These are phyloP conservation scores for Endotrypanum monterogeii DNA, from an alignment of 208 protist genomes.

Conservation along the genomic window DNA sequence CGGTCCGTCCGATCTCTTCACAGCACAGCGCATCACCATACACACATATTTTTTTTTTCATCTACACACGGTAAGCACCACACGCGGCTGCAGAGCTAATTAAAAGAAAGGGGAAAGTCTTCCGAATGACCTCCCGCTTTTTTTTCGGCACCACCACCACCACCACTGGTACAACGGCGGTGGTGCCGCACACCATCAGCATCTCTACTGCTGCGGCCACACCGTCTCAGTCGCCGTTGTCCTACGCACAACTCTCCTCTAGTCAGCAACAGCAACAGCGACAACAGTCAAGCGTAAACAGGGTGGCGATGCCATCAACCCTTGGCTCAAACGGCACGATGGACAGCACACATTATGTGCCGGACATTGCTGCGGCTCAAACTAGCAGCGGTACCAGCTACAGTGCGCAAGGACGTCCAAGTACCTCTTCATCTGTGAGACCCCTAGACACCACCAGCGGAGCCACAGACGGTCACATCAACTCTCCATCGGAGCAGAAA, in stretches of 20 bases:
- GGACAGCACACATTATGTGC: neutral
- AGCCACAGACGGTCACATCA: too few species aligned
- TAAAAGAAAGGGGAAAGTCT: too few species aligned
- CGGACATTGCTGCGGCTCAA: neutral
- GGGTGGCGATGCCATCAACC: neutral
- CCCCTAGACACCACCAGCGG: neutral
- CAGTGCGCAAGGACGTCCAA: neutral
- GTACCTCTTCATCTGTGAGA: neutral
- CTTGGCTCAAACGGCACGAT: neutral
- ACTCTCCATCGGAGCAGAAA: neutral
- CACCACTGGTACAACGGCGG: slow-evolving; percentile 1
- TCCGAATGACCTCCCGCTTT: slow-evolving; percentile 11
- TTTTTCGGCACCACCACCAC: neutral
- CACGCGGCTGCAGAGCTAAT: neutral
- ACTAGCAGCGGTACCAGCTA: neutral
- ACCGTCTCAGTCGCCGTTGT: neutral
- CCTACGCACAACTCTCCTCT: neutral
- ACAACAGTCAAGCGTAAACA: neutral
- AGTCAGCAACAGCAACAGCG: slow-evolving; percentile 1
- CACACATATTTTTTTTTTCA: too few species aligned
- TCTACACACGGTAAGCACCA: too few species aligned
- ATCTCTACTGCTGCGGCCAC: slow-evolving; percentile 11
- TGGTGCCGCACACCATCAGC: slow-evolving; percentile 17
- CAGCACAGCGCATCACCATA: too few species aligned
- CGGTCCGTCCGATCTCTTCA: too few species aligned